Evolutionary conservation across 108 stramenopile species (phyloP).

Genomic region (Nannochloropsis salina): DNA sequence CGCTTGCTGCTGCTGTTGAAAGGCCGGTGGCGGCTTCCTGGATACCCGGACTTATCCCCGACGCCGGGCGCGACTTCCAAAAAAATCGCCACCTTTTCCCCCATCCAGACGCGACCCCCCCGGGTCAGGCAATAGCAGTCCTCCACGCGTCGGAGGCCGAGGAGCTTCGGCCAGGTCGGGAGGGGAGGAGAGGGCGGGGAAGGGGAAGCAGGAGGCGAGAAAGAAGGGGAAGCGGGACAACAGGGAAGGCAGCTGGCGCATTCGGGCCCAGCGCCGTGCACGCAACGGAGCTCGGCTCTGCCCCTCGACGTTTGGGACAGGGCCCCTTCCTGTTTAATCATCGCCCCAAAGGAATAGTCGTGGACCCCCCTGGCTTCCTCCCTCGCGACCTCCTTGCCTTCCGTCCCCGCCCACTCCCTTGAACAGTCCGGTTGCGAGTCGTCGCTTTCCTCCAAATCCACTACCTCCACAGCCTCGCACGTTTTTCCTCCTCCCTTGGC

Average conservation of each 20-base stretch:
- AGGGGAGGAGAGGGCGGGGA: too few relatives aligned
- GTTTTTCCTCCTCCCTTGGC: background rate
- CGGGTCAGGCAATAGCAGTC: background rate
- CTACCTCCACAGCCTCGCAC: background rate
- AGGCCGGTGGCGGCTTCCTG: background rate
- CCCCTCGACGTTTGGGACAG: too few relatives aligned
- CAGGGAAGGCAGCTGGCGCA: background rate
- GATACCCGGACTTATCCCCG: background rate
- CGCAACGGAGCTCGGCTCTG: background rate
- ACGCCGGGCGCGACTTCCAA: background rate
- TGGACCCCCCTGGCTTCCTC: too few relatives aligned
- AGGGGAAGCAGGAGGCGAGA: too few relatives aligned
- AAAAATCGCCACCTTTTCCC: background rate
- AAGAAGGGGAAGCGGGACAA: background rate
- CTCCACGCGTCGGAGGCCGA: background rate
- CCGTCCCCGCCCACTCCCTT: too few relatives aligned
- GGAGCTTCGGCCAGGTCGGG: background rate
- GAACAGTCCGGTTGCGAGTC: too few relatives aligned
- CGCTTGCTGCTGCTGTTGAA: background rate
- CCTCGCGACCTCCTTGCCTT: too few relatives aligned
- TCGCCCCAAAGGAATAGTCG: too few relatives aligned
- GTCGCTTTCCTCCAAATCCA: background rate
- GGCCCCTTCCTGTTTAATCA: too few relatives aligned
- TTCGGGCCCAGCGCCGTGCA: background rate
- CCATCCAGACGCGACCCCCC: background rate